Evolutionary conservation across 495 filamentous ascomycete species (phyloP).

Genomic region (Lasiosphaeria ovina): DNA sequence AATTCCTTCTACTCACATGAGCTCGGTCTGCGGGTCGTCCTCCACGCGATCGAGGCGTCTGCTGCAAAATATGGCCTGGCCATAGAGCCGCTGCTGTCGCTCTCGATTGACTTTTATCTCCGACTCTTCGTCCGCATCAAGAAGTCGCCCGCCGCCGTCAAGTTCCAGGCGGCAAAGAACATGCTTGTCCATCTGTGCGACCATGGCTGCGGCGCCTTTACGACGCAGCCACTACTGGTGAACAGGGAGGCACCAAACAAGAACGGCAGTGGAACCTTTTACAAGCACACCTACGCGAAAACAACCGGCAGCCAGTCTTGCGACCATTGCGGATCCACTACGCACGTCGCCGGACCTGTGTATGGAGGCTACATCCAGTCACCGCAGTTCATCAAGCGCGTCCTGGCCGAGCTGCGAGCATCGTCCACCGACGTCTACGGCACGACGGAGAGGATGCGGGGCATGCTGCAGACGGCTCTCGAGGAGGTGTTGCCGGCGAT

Average conservation of each 20-base stretch:
- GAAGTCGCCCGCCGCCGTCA: conserved; percentile 77
- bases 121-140: conserved; percentile 83
- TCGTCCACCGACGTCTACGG: conserved; percentile 65
- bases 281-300: conserved; percentile 70
- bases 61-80: conserved; percentile 85
- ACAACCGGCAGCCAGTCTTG: conserved; percentile 63
- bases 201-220: conserved; percentile 83
- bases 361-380: conserved; percentile 90
- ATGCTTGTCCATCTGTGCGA: conserved; percentile 95
- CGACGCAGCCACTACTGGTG: conserved; percentile 68
- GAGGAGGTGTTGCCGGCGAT: conserved; percentile 59
- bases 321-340: conserved; percentile 80
- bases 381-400: conserved; percentile 68
- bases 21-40: conserved; percentile 79
- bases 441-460: conserved; percentile 77
- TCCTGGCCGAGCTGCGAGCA: conserved; percentile 65
- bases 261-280: conserved; percentile 62
- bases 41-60: conserved; percentile 72
- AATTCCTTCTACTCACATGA: conserved; percentile 86
- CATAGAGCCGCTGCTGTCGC: conserved; percentile 86
- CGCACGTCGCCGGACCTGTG: conserved; percentile 89
- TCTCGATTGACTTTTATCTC: conserved; percentile 95
- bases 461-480: conserved; percentile 85
- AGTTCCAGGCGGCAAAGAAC: conserved; percentile 81
- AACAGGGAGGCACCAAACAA: conserved; percentile 63